A percentile compares a stretch with the other conserved stretches of the same genome.
These are phyloP conservation scores for Cucumis sativus DNA, from an alignment of 306 rosid species.

Conservation along the genomic window Cucumber_9930_V3 NC_026659.2:21628501-21629000, in stretches of 20 bases:
- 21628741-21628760: neutral
- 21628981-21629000: no score
- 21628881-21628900: no score
- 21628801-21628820: no score
- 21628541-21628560: conserved; percentile 41
- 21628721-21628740: neutral
- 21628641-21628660: conserved; percentile 2
- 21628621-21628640: conserved; percentile 32
- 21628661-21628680: neutral
- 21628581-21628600: conserved; percentile 64
- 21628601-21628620: conserved; percentile 46
- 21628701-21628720: neutral
- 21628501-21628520: conserved; percentile 46
- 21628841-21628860: no score
- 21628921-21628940: no score
- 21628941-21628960: no score
- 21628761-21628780: neutral
- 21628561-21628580: conserved; percentile 51
- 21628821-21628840: neutral
- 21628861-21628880: no score
- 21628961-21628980: no score
- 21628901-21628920: no score
- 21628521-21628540: conserved; percentile 53
- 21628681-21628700: neutral
- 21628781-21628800: neutral